Percentiles rank a stretch among this genome's conserved stretches.
Evolutionary conservation across 2,329 filamentous ascomycete genomes (phyloP).

Genomic region (Colletotrichum spinosum): DNA sequence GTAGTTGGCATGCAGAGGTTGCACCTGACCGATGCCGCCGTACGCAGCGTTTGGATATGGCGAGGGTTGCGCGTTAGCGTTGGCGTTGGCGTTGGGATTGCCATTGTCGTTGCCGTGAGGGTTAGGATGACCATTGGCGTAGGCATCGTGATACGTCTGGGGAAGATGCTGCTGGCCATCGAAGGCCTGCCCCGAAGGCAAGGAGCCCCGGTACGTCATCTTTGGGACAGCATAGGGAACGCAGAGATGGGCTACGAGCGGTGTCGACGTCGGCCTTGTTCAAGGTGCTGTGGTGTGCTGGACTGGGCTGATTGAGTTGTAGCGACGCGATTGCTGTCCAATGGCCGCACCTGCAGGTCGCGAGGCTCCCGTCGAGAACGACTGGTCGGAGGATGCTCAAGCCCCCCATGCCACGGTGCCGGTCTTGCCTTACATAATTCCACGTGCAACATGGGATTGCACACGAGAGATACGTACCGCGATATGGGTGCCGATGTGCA

Average conservation of each 20-base stretch:
- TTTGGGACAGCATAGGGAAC: constrained; percentile 41
- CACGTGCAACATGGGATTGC: constrained; percentile 18
- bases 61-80: constrained; percentile 36
- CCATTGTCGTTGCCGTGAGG: constrained; percentile 5
- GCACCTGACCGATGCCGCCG: constrained; percentile 42
- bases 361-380: constrained; percentile 25
- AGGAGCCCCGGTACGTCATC: constrained; percentile 51
- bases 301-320: constrained; percentile 16
- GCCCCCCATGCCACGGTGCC: neutral
- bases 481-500: neutral
- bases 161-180: constrained; percentile 48
- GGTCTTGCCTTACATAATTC: constrained; percentile 30
- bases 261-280: constrained; percentile 29
- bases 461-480: neutral
- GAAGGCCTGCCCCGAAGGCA: constrained; percentile 55
- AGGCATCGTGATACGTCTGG: constrained; percentile 29
- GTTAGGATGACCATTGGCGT: constrained; percentile 8
- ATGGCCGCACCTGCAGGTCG: constrained; percentile 32
- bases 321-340: constrained; percentile 38
- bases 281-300: neutral
- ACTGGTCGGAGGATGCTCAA: constrained; percentile 13
- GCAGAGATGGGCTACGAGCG: constrained; percentile 26
- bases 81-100: constrained; percentile 40
- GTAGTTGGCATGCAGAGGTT: constrained; percentile 43
- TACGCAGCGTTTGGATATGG: constrained; percentile 29